Conservation (phyloP, 2,329 filamentous ascomycete species). For the Tolypocladium tropicale region DNA sequence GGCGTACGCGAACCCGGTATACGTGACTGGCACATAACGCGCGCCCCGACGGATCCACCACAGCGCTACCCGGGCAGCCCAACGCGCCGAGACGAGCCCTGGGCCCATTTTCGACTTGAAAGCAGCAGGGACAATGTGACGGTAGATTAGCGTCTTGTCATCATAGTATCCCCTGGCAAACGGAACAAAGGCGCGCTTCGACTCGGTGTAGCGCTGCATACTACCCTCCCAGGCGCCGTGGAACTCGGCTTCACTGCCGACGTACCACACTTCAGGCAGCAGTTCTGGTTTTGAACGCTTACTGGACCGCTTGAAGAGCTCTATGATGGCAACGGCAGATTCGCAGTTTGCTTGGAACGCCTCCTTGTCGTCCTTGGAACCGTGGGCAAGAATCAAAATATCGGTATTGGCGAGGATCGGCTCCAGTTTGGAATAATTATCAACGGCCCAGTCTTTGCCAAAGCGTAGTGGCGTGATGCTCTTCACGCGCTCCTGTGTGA, state of each 20-base stretch:
- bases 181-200: constrained; percentile 7
- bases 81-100: constrained; percentile 6
- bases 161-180: constrained; percentile 5
- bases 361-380: constrained; percentile 2
- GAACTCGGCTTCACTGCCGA: constrained; percentile 10
- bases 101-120: constrained; percentile 7
- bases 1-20: constrained; percentile 6
- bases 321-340: constrained; percentile 2
- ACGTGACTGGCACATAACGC: constrained; percentile 9
- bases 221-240: constrained; percentile 6
- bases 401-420: constrained; percentile 4
- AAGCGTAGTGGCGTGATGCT: constrained; percentile 1
- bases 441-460: constrained; percentile 4
- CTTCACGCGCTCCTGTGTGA: constrained; percentile 1
- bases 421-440: constrained; percentile 1
- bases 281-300: background rate
- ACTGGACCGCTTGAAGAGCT: background rate
- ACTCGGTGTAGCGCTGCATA: constrained; percentile 7
- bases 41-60: constrained; percentile 9
- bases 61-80: constrained; percentile 5
- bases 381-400: constrained; percentile 7
- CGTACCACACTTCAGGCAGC: constrained; percentile 10
- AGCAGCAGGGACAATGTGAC: constrained; percentile 6
- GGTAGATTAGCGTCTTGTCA: constrained; percentile 3
- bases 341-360: constrained; percentile 5